A percentile compares a stretch with the other conserved stretches of the same genome.
phyloP scores from a whole-genome alignment of 164 flowering plant species.

The Aristolochia contorta region DNA sequence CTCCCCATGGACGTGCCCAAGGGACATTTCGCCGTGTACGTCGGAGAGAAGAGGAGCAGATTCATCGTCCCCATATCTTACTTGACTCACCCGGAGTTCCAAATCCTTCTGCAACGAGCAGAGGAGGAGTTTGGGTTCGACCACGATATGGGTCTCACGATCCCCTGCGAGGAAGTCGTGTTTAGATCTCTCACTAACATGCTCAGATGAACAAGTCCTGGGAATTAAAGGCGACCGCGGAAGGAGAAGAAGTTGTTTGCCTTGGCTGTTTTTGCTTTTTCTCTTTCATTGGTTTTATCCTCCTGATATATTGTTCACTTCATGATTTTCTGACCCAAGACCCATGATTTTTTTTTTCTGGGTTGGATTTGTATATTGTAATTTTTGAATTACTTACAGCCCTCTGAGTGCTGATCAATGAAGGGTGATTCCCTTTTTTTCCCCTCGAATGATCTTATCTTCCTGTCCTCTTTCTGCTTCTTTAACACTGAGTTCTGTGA shows the following conservation, averaged over 20 bases:
- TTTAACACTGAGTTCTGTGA: no score
- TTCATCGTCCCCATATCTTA: constrained; percentile 15
- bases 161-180: constrained; percentile 71
- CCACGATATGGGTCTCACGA: constrained; percentile 52
- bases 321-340: constrained; percentile 17
- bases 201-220: constrained; percentile 23
- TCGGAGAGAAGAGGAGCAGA: constrained; percentile 14
- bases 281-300: background rate
- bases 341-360: constrained; percentile 14
- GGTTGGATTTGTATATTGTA: constrained; percentile 22
- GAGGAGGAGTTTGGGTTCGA: constrained; percentile 19
- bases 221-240: background rate
- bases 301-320: constrained; percentile 1
- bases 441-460: background rate
- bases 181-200: constrained; percentile 52
- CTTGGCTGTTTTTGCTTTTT: background rate
- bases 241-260: background rate
- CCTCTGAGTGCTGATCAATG: constrained; percentile 8
- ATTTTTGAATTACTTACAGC: constrained; percentile 19
- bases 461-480: no score
- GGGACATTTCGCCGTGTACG: constrained; percentile 18
- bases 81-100: constrained; percentile 14
- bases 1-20: constrained; percentile 25
- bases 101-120: constrained; percentile 11
- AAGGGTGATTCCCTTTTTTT: constrained; percentile 10